These are phyloP conservation scores for Phlebopus sp. DNA, from an alignment of 1,284 basidiomycete genomes.

Conservation along the genomic window DNA sequence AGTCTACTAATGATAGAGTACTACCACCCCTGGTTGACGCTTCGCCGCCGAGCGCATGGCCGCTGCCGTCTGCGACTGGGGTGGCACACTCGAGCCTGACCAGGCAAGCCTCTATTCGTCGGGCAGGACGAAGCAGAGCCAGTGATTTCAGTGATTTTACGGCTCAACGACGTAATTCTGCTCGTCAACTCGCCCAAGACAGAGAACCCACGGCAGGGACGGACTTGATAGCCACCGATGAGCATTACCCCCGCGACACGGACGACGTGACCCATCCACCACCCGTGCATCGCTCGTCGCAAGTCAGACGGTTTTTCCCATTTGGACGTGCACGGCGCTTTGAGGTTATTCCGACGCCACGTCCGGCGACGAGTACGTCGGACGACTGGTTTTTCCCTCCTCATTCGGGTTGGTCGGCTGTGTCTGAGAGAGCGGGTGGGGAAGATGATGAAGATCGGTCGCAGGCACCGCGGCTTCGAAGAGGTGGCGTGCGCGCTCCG, in stretches of 20 bases:
- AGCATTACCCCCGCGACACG: constrained; percentile 5
- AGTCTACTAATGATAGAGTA: constrained; percentile 19
- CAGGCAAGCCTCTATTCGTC: constrained; percentile 45
- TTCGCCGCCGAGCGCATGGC: constrained; percentile 24
- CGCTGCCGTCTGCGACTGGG: constrained; percentile 24
- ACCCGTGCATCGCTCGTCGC: constrained; percentile 10
- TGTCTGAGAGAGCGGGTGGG: constrained; percentile 18
- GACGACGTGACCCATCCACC: neutral
- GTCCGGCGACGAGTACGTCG: constrained; percentile 24
- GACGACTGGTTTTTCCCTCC: constrained; percentile 34
- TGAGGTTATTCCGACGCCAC: constrained; percentile 30
- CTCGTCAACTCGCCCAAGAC: constrained; percentile 23
- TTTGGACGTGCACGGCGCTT: constrained; percentile 31
- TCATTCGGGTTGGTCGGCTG: constrained; percentile 22
- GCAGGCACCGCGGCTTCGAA: constrained; percentile 48
- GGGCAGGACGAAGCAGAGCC: constrained; percentile 47
- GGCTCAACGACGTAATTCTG: constrained; percentile 47
- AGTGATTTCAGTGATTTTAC: constrained; percentile 70
- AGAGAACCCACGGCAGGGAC: constrained; percentile 19
- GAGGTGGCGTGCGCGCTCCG: constrained; percentile 57
- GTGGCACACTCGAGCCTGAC: constrained; percentile 31
- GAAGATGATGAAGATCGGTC: constrained; percentile 28
- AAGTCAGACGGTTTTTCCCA: constrained; percentile 31
- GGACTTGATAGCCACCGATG: constrained; percentile 8
- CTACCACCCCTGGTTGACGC: constrained; percentile 30